phyloP scores from a whole-genome alignment of 140 eudicot species.

The Bidens hawaiensis region DNA sequence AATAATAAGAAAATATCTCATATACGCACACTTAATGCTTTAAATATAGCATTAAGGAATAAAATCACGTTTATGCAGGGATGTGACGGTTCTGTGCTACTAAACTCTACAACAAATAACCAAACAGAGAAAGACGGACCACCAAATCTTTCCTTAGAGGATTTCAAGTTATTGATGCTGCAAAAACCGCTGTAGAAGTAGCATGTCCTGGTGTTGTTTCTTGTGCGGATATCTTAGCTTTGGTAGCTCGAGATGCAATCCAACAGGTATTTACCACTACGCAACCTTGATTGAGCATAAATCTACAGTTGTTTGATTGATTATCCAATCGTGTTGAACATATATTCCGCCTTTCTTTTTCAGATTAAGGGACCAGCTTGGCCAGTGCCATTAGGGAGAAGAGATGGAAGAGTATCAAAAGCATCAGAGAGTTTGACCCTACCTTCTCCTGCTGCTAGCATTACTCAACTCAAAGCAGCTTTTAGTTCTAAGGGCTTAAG shows the following conservation, averaged over 20 bases:
- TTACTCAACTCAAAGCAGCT: constrained; percentile 20
- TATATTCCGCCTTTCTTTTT: background rate
- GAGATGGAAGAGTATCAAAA: constrained; percentile 52
- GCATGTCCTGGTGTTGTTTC: constrained; percentile 52
- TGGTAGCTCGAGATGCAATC: constrained; percentile 53
- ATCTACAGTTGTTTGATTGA: too few species aligned
- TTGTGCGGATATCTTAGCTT: constrained; percentile 57
- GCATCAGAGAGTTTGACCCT: constrained; percentile 23
- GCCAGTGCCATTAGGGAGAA: constrained; percentile 50
- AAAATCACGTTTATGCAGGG: too few species aligned
- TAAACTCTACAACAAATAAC: constrained; percentile 32
- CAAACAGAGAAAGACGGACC: constrained; percentile 35
- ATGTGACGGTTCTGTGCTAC: constrained; percentile 53
- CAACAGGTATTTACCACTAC: constrained; percentile 14
- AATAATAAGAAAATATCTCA: too few species aligned
- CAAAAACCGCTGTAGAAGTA: constrained; percentile 37
- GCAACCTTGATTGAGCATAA: background rate
- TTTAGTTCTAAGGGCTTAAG: constrained; percentile 39
- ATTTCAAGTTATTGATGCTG: constrained; percentile 47
- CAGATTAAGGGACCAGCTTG: constrained; percentile 58
- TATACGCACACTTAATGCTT: too few species aligned
- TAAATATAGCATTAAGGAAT: too few species aligned
- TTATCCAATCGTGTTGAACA: background rate
- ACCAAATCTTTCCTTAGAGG: constrained; percentile 52
- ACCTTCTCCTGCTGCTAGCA: constrained; percentile 34